phyloP scores from a whole-genome alignment of 2,329 filamentous ascomycete genomes.

The Remersonia thermophila region DNA sequence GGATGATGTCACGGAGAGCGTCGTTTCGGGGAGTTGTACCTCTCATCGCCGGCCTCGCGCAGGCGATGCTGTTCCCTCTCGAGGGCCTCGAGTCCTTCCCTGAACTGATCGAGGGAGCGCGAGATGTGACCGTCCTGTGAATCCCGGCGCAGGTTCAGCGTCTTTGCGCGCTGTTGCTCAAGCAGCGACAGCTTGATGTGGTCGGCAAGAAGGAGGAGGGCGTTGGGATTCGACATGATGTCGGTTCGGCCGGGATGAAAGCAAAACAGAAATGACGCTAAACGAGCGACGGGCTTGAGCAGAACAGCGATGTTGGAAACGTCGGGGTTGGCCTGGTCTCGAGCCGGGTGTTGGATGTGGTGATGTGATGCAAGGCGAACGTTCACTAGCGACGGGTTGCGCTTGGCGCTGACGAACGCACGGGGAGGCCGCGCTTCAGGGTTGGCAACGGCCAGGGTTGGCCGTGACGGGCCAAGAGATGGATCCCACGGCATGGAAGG shows the following conservation, averaged over 20 bases:
- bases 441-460: too few species aligned
- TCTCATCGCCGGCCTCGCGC: slow-evolving; percentile 50
- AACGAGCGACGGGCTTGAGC: neutral
- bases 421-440: too few species aligned
- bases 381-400: too few species aligned
- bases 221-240: slow-evolving; percentile 48
- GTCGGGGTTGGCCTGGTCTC: too few species aligned
- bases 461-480: too few species aligned
- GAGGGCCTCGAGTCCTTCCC: slow-evolving; percentile 62
- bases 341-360: too few species aligned
- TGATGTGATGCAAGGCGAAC: too few species aligned
- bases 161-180: slow-evolving; percentile 77
- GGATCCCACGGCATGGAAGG: too few species aligned
- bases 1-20: too few species aligned
- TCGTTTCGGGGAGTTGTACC: slow-evolving; percentile 28
- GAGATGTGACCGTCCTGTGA: slow-evolving; percentile 83
- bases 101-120: slow-evolving; percentile 74
- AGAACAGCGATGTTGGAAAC: neutral
- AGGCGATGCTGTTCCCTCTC: slow-evolving; percentile 52
- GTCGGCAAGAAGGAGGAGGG: slow-evolving; percentile 86
- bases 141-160: slow-evolving; percentile 64
- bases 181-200: slow-evolving; percentile 94
- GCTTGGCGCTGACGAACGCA: too few species aligned
- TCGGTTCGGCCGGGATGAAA: neutral
- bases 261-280: neutral